Percentiles rank a stretch among this genome's conserved stretches.
phyloP scores from a whole-genome alignment of 768 basidiomycete genomes.

The Nevesoporus exiguus region DNA sequence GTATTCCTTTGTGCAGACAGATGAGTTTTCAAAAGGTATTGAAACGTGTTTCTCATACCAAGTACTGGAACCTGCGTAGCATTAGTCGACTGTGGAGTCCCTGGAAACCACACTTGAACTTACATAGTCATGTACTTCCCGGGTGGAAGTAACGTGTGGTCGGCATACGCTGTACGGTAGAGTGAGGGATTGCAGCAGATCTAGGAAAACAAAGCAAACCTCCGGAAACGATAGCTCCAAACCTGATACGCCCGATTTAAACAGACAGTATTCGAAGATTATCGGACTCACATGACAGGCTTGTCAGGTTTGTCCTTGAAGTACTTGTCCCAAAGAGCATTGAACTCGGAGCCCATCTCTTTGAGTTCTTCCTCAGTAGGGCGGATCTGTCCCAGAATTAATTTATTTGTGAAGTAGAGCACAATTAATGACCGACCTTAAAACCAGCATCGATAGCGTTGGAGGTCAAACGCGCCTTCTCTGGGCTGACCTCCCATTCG shows the following conservation, averaged over 20 bases:
- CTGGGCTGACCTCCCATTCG: conserved; percentile 64
- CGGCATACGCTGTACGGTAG: conserved; percentile 51
- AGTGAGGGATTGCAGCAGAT: background rate
- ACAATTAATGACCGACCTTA: conserved; percentile 41
- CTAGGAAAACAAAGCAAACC: conserved; percentile 28
- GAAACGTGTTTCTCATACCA: conserved; percentile 24
- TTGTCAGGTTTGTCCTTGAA: conserved; percentile 82
- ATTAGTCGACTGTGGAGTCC: too few species aligned
- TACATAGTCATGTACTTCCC: conserved; percentile 68
- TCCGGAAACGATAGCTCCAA: conserved; percentile 65
- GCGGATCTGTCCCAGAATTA: conserved; percentile 47
- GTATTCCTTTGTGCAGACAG: conserved; percentile 43
- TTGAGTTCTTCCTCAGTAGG: conserved; percentile 67
- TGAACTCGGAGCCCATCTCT: conserved; percentile 78
- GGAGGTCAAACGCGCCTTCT: conserved; percentile 65
- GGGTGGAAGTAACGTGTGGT: conserved; percentile 66
- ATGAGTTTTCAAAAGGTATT: background rate
- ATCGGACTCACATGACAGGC: conserved; percentile 56
- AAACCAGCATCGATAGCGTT: conserved; percentile 75
- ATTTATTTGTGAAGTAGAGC: background rate
- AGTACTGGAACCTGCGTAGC: conserved; percentile 1
- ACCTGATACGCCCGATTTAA: conserved; percentile 33
- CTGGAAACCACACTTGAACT: conserved; percentile 40
- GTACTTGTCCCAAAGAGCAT: conserved; percentile 62
- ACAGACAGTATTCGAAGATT: background rate